Conservation (phyloP, 2,329 filamentous ascomycete genomes). For the Cladobotryum protrusum region DNA sequence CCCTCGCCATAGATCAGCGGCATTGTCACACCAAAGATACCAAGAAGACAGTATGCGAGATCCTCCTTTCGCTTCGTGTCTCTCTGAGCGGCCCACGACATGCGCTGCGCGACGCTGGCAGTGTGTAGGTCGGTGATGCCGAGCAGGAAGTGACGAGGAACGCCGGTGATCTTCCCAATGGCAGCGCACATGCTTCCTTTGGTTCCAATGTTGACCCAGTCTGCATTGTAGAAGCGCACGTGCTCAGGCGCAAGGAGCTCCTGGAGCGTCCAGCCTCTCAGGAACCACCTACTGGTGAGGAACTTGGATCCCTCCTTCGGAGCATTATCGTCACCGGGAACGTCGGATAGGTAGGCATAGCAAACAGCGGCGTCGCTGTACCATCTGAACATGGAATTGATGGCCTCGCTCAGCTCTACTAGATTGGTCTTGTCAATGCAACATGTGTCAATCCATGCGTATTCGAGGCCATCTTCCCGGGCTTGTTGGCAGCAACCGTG, state of each 20-base stretch:
- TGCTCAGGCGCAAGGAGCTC: slow-evolving; percentile 19
- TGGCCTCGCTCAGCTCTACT: slow-evolving; percentile 14
- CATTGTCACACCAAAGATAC: slow-evolving; percentile 15
- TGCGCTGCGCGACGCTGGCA: slow-evolving; percentile 17
- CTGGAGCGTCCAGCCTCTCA: slow-evolving; percentile 20
- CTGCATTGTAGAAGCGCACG: slow-evolving; percentile 16
- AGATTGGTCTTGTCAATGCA: slow-evolving; percentile 15
- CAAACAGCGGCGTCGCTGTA: slow-evolving; percentile 10
- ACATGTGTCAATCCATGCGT: slow-evolving; percentile 17
- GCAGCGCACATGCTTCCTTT: slow-evolving; percentile 8
- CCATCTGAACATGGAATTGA: slow-evolving; percentile 17
- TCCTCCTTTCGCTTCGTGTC: slow-evolving; percentile 14
- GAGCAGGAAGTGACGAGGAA: slow-evolving; percentile 14
- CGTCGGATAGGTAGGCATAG: slow-evolving; percentile 15
- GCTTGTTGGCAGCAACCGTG: slow-evolving; percentile 12
- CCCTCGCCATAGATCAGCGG: slow-evolving; percentile 17
- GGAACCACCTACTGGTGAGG: slow-evolving; percentile 17
- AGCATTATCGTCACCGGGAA: background rate
- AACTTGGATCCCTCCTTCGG: slow-evolving; percentile 2
- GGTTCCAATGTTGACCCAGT: slow-evolving; percentile 12
- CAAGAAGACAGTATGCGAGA: slow-evolving; percentile 17
- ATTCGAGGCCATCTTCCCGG: slow-evolving; percentile 11
- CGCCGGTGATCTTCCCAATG: slow-evolving; percentile 23
- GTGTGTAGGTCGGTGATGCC: slow-evolving; percentile 2
- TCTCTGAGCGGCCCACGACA: slow-evolving; percentile 16